Evolutionary conservation across 2,329 filamentous ascomycete genomes (phyloP), one percentile per base, ranked within the genome.

Genomic region (Venturia oleaginea): DNA sequence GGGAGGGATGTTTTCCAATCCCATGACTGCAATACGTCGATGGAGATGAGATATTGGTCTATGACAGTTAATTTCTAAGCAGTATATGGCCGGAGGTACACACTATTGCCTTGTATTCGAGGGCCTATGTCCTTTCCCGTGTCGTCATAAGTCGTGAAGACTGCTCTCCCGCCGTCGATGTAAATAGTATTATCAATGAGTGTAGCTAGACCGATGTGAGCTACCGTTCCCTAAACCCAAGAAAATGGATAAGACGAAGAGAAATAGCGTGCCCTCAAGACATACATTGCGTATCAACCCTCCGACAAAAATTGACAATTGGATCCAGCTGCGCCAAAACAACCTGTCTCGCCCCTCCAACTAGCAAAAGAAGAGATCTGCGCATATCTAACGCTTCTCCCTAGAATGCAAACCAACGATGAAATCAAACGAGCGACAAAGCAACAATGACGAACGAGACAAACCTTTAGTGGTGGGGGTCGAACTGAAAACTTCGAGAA

Each of bases 31-130:
- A 30, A 10, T 37, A 37, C n/a, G 30, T 38, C 55, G 30, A 38
- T 38, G 30, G 55, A 13, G 55, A 59, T 37, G 38, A 59, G 55
- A 15, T 59, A 59, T 59, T 59, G 32, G 30, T 59, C 55, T 59
- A 38, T 13, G 32, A 6, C 6, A 27, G 30, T 37, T 17, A 59
- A 30, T 30, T 40, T 13, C 13, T n/a, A 37, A 2, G n/a, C 3
- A 30, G 11, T 11, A 15, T 6, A 13, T 30, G 46, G 11, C 6
- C 10, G 46, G 11, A 22, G 17, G 27, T 34, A 22, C 19, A 7
- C 8, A 59, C 30, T 59, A 38, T 37, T 37, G 4, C 55, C 30
- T 22, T 22, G 32, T n/a, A 42, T 59, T 13, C 22, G 55, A 59
- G 55, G 55, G 22, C 30, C 30, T 19, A 59, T n/a, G 22, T 59